Base-by-base conservation (phyloP, 805 yeast genomes). In the Schizosaccharomyces osmophilus region DNA sequence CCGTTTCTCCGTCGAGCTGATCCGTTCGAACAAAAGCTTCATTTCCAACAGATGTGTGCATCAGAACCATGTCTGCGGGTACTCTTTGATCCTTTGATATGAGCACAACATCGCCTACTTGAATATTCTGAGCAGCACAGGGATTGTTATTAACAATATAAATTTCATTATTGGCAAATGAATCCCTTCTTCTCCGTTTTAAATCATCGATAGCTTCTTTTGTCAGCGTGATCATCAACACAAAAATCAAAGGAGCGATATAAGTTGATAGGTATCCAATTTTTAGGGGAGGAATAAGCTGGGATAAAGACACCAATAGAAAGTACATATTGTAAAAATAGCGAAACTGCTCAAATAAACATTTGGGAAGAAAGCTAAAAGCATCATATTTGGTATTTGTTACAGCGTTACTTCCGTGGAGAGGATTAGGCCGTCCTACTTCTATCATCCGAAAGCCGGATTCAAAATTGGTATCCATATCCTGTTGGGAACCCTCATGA, bases 1-100 rank as follows among this genome's bases (percentile, higher is more conserved):
- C 99, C 5, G 99, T 93, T 71, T 93, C 99, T 69, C 99, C 99
- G 71, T 93, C 99, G 60, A 93, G 75, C 73, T 93, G 99, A 74
- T 93, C 99, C 0, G 99, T 93, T 67, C 95, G 85, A 65, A 93
- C 86, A 68, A 94, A 93, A 1, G 89, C 79, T 69, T 93, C 99
- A 6, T 96, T 97, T 2, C 76, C 69, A 2, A 74, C 72, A 69
- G 87, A 96, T 0, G 95, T 83, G 69, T 87, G 94, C 55, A 93
- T 73, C 32, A 93, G 72, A 6, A 93, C 74, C 81, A 88, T 77
- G 71, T 93, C 99, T 0, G 98, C 97, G 0, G 99, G 99, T 1
- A 93, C 80, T 62, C 98, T 79, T 63, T 79, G 81, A 68, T 85
- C 94, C 67, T 89, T 90, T 66, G 83, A 82, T 15, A 93, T 68